Conservation (phyloP, 169 alveolate species). For the Plasmodium yoelii region DNA sequence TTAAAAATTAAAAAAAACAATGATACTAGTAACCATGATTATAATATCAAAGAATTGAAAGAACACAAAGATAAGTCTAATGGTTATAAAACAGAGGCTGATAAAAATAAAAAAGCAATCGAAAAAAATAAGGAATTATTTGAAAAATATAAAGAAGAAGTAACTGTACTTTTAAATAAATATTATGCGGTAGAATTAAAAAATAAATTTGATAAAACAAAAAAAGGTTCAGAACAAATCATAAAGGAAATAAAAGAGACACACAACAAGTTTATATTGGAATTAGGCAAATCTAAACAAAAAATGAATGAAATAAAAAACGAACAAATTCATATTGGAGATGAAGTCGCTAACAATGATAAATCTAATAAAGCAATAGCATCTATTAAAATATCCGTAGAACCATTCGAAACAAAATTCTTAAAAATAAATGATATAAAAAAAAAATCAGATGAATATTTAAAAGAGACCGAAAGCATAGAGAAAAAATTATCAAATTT, state of each 20-base stretch:
- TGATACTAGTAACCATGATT: too few relatives aligned
- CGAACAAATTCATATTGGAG: not conserved
- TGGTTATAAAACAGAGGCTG: not conserved
- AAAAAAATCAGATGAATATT: not conserved
- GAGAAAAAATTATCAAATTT: not conserved
- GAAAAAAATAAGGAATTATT: not conserved
- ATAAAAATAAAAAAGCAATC: not conserved
- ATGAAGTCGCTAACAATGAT: not conserved
- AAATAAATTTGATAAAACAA: not conserved
- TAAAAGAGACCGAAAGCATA: not conserved
- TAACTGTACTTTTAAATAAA: constrained; percentile 6
- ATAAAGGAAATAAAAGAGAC: not conserved
- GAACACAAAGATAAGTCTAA: constrained; percentile 1
- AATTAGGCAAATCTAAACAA: not conserved
- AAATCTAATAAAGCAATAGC: not conserved
- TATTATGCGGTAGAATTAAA: constrained; percentile 4
- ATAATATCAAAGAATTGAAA: not conserved
- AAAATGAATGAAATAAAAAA: not conserved
- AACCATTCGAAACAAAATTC: not conserved
- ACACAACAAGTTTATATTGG: not conserved
- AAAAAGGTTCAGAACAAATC: not conserved
- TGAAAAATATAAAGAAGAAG: not conserved
- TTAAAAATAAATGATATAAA: not conserved
- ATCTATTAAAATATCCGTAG: not conserved
- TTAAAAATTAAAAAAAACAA: not conserved